Percentiles rank a stretch among this genome's conserved stretches.
Evolutionary conservation across 345 rosid genomes (phyloP).

Genomic region (Turnera subulata): DNA sequence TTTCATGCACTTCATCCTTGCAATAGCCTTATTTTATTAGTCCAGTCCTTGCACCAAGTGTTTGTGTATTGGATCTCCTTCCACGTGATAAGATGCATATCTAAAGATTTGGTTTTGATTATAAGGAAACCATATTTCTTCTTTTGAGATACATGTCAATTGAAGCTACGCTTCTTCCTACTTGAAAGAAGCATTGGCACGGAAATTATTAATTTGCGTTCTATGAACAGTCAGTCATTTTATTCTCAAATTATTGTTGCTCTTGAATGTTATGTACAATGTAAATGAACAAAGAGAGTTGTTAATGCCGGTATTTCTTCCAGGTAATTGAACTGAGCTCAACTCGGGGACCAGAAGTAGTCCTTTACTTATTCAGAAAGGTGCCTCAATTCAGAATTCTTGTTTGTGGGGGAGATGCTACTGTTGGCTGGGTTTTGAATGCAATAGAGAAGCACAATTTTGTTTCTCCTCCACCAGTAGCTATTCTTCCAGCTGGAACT

Average conservation of each 20-base stretch:
- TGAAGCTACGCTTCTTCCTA: too few species aligned
- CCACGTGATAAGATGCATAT: too few species aligned
- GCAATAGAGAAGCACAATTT: conserved; percentile 67
- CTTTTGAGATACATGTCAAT: too few species aligned
- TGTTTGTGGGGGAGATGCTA: conserved; percentile 92
- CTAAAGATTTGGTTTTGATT: too few species aligned
- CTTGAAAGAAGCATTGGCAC: too few species aligned
- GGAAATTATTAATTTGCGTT: too few species aligned
- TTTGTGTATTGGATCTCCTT: too few species aligned
- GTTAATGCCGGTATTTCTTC: conserved; percentile 2
- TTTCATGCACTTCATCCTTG: too few species aligned
- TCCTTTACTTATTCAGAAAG: conserved; percentile 56
- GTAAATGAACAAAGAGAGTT: background rate
- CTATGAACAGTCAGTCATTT: background rate
- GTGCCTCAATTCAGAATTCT: conserved; percentile 65
- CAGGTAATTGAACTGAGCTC: conserved; percentile 75
- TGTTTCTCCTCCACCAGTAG: conserved; percentile 81
- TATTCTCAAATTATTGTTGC: too few species aligned
- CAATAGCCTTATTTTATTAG: too few species aligned
- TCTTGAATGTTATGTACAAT: background rate
- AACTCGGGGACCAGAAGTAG: conserved; percentile 73
- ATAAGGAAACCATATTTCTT: too few species aligned
- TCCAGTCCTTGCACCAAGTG: too few species aligned
- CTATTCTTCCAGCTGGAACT: conserved; percentile 81
- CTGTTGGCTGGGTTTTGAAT: conserved; percentile 82